phyloP scores from a whole-genome alignment of 345 rosid species.

The Sisymbrium altissimum region DNA sequence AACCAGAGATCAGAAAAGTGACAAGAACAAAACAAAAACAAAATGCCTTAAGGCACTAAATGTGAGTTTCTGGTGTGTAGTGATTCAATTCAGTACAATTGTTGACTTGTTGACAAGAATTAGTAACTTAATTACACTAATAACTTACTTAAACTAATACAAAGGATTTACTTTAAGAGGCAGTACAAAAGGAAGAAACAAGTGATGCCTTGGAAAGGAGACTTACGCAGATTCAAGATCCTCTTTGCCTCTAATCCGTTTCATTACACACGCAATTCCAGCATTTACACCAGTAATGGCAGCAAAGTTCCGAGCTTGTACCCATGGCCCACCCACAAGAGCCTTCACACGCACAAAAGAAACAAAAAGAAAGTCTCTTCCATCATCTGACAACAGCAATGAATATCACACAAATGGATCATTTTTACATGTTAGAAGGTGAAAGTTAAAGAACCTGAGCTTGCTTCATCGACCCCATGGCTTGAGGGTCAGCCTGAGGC shows the following conservation, averaged over 20 bases:
- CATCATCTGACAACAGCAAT: neutral
- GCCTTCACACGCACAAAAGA: conserved; percentile 42
- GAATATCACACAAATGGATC: neutral
- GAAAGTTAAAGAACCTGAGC: conserved; percentile 60
- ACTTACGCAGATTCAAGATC: conserved; percentile 71
- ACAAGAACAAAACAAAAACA: neutral
- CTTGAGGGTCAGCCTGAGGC: conserved; percentile 60
- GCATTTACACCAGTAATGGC: conserved; percentile 89
- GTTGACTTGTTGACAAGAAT: neutral
- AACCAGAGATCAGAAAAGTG: neutral
- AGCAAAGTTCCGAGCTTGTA: conserved; percentile 94
- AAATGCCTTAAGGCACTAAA: neutral
- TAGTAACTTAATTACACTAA: neutral
- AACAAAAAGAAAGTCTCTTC: neutral
- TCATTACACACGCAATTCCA: conserved; percentile 78
- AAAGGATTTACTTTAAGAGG: neutral
- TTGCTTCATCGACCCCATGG: conserved; percentile 78
- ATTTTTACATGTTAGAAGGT: neutral
- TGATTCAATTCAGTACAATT: no score
- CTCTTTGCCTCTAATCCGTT: conserved; percentile 87
- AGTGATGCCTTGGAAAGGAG: neutral
- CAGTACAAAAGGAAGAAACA: neutral
- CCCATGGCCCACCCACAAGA: conserved; percentile 80
- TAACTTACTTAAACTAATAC: neutral
- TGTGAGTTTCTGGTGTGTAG: neutral